These are phyloP conservation scores for Suillus tomentosus DNA, from an alignment of 768 basidiomycete genomes.

Conservation along the genomic window DNA sequence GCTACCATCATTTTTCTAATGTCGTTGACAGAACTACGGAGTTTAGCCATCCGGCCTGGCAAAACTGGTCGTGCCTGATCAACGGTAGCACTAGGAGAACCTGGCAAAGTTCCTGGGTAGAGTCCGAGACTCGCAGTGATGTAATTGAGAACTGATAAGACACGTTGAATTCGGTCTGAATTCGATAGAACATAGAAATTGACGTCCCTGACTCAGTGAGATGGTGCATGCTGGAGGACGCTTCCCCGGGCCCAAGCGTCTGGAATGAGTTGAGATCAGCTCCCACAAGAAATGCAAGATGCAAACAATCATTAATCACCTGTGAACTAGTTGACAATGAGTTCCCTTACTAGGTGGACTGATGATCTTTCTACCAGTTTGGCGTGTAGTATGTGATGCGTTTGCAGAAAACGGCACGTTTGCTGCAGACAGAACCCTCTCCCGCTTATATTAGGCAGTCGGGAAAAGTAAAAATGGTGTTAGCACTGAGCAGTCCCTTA, in stretches of 20 bases:
- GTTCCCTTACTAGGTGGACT: too few species aligned
- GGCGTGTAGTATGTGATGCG: too few species aligned
- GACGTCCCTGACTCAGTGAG: not conserved
- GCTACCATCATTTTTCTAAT: not conserved
- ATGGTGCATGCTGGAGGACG: not conserved
- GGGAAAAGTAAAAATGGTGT: too few species aligned
- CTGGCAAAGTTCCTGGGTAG: not conserved
- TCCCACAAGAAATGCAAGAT: not conserved
- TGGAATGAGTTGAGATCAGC: not conserved
- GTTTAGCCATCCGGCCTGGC: too few species aligned
- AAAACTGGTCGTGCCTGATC: not conserved
- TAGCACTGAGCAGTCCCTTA: too few species aligned
- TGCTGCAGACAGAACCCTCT: too few species aligned
- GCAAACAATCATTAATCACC: not conserved
- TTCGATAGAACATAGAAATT: not conserved
- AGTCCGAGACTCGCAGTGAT: not conserved
- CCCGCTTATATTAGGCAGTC: too few species aligned
- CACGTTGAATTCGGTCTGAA: not conserved
- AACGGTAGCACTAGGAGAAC: not conserved
- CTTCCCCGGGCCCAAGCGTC: not conserved
- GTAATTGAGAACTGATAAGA: not conserved
- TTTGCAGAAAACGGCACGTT: too few species aligned
- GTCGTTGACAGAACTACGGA: not conserved
- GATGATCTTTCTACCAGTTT: too few species aligned
- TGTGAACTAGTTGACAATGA: too few species aligned